Evolutionary conservation across 2,329 filamentous ascomycete genomes (phyloP).

Genomic region (Calonectria montana): DNA sequence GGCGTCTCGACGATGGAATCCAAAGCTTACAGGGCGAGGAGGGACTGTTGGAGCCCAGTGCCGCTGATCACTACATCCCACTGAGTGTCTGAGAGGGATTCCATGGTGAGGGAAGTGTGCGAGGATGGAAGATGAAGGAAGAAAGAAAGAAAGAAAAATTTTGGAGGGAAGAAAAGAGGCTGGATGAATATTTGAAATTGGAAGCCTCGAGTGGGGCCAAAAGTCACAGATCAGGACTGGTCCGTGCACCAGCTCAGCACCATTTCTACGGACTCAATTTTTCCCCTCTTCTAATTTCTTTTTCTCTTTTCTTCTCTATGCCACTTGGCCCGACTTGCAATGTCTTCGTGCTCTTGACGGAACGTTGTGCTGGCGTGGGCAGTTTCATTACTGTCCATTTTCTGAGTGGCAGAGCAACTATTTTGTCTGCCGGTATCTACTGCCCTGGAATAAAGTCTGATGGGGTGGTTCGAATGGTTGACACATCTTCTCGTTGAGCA

Average conservation of each 20-base stretch:
- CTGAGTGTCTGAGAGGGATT: constrained; percentile 76
- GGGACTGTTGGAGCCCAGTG: constrained; percentile 81
- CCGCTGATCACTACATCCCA: constrained; percentile 87
- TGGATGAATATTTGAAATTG: constrained; percentile 33
- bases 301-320: constrained; percentile 35
- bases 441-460: constrained; percentile 83
- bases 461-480: constrained; percentile 87
- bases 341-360: constrained; percentile 43
- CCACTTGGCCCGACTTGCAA: constrained; percentile 46
- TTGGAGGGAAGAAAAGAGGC: not conserved
- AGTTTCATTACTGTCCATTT: constrained; percentile 63
- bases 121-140: constrained; percentile 16
- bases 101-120: constrained; percentile 64
- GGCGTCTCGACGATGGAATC: constrained; percentile 46
- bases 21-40: constrained; percentile 78
- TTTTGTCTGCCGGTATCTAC: constrained; percentile 82
- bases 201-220: constrained; percentile 37
- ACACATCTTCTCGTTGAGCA: constrained; percentile 63
- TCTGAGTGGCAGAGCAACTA: constrained; percentile 71
- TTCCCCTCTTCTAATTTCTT: constrained; percentile 33
- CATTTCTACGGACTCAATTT: constrained; percentile 33
- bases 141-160: constrained; percentile 16
- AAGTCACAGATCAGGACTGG: constrained; percentile 32
- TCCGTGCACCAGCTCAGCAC: constrained; percentile 29
- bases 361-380: constrained; percentile 53